phyloP scores from a whole-genome alignment of 441 rosid species.

The Manihot esculenta region DNA sequence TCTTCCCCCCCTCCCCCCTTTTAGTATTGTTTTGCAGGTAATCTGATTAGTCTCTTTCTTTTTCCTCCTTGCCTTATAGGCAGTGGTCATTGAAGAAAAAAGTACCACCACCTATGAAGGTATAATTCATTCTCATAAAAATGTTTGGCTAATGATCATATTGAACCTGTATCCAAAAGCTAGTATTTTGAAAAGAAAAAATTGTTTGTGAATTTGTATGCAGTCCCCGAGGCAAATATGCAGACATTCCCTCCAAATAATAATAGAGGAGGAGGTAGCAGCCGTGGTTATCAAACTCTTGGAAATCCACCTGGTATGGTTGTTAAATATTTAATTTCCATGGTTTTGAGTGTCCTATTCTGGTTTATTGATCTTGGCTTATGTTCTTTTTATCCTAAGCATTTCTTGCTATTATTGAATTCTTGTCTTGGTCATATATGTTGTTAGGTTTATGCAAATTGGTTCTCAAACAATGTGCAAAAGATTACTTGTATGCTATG shows the following conservation, averaged over 20 bases:
- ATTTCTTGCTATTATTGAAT: neutral
- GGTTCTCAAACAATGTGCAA: neutral
- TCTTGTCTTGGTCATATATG: neutral
- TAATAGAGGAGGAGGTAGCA: conserved; percentile 38
- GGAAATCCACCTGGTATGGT: conserved; percentile 58
- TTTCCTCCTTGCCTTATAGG: conserved; percentile 35
- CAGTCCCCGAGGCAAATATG: conserved; percentile 75
- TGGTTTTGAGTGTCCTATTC: neutral
- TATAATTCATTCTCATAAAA: neutral
- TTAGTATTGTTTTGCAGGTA: neutral
- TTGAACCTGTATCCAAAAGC: neutral
- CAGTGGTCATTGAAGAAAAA: conserved; percentile 62
- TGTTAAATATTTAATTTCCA: conserved; percentile 7
- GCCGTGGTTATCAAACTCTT: conserved; percentile 75
- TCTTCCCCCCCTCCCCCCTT: neutral
- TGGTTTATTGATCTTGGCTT: conserved; percentile 5
- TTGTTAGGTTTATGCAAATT: neutral
- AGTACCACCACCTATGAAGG: conserved; percentile 45
- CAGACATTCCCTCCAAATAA: conserved; percentile 63
- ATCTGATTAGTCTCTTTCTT: neutral
- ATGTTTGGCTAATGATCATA: neutral
- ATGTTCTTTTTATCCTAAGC: neutral
- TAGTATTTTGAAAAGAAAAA: conserved; percentile 4
- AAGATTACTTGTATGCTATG: neutral
- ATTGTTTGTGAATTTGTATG: conserved; percentile 18